A percentile compares a stretch with the other conserved stretches of the same genome.
phyloP scores from a whole-genome alignment of 208 protist species.

The Leishmania aethiopica region DNA sequence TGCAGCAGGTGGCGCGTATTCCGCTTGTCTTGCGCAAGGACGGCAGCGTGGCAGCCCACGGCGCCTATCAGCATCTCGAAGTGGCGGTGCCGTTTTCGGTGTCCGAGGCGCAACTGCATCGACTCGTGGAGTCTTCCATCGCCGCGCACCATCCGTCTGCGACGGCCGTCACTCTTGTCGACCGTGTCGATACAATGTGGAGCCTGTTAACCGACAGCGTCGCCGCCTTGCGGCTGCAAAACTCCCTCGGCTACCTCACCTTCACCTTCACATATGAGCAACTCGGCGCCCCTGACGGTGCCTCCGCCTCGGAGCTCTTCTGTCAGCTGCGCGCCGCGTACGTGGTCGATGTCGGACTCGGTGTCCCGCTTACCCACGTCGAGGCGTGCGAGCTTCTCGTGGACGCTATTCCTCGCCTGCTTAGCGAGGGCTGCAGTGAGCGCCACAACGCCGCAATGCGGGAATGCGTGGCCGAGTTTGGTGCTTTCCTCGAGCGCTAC shows the following conservation, averaged over 20 bases:
- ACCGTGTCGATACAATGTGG: slow-evolving; percentile 15
- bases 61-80: slow-evolving; percentile 32
- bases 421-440: slow-evolving; percentile 52
- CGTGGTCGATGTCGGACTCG: slow-evolving; percentile 67
- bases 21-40: slow-evolving; percentile 41
- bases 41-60: slow-evolving; percentile 24
- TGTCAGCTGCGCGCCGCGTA: slow-evolving; percentile 38
- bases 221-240: slow-evolving; percentile 47
- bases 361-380: slow-evolving; percentile 53
- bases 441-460: slow-evolving; percentile 73
- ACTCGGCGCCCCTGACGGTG: not conserved
- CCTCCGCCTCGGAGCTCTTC: not conserved
- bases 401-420: slow-evolving; percentile 37
- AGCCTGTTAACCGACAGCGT: slow-evolving; percentile 26
- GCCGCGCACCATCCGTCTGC: slow-evolving; percentile 9
- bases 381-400: slow-evolving; percentile 60
- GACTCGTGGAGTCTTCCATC: slow-evolving; percentile 20
- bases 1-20: slow-evolving; percentile 62
- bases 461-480: slow-evolving; percentile 54
- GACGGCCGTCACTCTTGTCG: slow-evolving; percentile 13
- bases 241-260: slow-evolving; percentile 70
- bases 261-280: slow-evolving; percentile 37
- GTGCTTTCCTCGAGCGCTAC: slow-evolving; percentile 74
- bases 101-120: slow-evolving; percentile 39
- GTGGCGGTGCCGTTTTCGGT: slow-evolving; percentile 54